Base-by-base conservation (phyloP, 1,284 basidiomycete genomes). In the Cerrena zonata region DNA sequence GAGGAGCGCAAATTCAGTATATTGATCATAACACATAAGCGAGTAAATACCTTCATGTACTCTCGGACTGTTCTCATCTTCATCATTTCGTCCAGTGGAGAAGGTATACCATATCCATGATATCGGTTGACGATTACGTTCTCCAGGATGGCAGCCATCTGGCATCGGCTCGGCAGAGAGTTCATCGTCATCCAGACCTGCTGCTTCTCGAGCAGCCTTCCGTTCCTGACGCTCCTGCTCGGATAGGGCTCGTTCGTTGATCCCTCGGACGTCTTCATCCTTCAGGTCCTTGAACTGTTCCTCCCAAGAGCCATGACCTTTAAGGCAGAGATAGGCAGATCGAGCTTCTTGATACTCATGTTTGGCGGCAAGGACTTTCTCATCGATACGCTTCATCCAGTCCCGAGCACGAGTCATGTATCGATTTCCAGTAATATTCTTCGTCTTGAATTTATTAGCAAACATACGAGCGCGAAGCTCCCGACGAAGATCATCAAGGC, bases 401-500 rank as follows among this genome's bases (percentile, higher is more conserved):
- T 41, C 18, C 5, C 49, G 49, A 12, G 44, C 42, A 3, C 27
- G 43, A 7, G 26, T 37, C n/a, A 46, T 51, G 7, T 15, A 19
- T 11, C 27, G 13, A n/a, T 51, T 42, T 11, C 49, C 49, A 12
- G 44, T 46, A 15, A 51, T 19, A n/a, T 51, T 47, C 45, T 51
- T 47, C 19, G 38, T 51, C 18, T 51, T 51, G 44, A 24, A 51
- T 23, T 46, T 46, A 24, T 51, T 51, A n/a, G 34, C 34, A 30
- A 47, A 51, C 4, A 42, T 47, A 5, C 49, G 42, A 11, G 30
- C 37, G n/a, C 49, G 49, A 13, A 51, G 34, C n/a, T 51, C 44
- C 12, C 21, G 49, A 15, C 49, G 44, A n/a, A 51, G 27, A 10
- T 47, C 37, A 7, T 47, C 34, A 5, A 51, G 49, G 5, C 26